Percentiles rank a stretch among this genome's conserved stretches.
These are phyloP conservation scores for Aureobasidium sp. DNA, from an alignment of 2,329 filamentous ascomycete genomes.

Conservation along the genomic window DNA sequence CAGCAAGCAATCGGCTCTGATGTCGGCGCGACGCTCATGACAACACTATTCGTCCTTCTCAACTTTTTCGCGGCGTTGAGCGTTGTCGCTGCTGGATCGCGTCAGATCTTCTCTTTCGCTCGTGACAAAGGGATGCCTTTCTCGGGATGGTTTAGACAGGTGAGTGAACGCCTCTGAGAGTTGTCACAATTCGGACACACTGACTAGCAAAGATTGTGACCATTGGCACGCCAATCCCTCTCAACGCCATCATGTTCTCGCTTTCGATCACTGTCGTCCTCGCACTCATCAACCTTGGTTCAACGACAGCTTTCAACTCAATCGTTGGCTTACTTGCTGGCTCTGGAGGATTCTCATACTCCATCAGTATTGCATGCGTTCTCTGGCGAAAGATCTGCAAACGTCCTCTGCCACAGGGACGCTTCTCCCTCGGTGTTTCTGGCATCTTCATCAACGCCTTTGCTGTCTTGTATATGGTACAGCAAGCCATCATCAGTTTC, in stretches of 20 bases:
- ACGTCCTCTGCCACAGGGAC: conserved; percentile 13
- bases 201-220: background rate
- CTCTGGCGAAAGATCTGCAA: background rate
- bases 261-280: conserved; percentile 20
- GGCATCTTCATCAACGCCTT: conserved; percentile 21
- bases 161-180: conserved; percentile 8
- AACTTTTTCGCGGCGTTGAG: conserved; percentile 27
- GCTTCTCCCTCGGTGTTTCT: conserved; percentile 19
- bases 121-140: conserved; percentile 31
- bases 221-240: conserved; percentile 16
- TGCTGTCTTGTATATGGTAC: conserved; percentile 19
- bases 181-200: conserved; percentile 15
- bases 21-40: conserved; percentile 25
- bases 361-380: conserved; percentile 28
- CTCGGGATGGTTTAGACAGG: conserved; percentile 20
- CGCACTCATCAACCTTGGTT: conserved; percentile 26
- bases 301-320: conserved; percentile 33
- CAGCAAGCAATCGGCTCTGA: conserved; percentile 18
- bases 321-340: conserved; percentile 32
- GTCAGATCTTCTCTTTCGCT: conserved; percentile 36
- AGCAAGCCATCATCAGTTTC: conserved; percentile 12
- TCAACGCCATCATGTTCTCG: conserved; percentile 21
- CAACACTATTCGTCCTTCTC: conserved; percentile 33
- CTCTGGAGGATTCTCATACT: conserved; percentile 32
- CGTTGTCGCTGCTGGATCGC: conserved; percentile 31